Evolutionary conservation across 2,329 filamentous ascomycete genomes (phyloP).

Genomic region (Sclerotinia minor): DNA sequence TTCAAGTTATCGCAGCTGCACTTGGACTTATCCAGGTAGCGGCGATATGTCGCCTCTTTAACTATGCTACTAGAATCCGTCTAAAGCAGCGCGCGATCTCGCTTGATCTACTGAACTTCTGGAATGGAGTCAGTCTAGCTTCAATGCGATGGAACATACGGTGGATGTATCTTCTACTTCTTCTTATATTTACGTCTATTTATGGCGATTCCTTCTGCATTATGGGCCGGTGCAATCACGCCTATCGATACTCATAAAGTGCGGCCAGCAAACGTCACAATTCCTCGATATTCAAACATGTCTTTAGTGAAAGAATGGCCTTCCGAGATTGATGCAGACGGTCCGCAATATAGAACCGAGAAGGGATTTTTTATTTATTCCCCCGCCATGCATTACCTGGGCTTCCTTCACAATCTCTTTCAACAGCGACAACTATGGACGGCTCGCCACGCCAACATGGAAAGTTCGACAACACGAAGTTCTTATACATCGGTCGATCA

Average conservation of each 20-base stretch:
- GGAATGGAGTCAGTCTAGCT: conserved; percentile 11
- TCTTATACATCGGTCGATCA: conserved; percentile 5
- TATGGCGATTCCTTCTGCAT: conserved; percentile 15
- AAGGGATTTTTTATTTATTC: conserved; percentile 19
- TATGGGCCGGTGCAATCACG: conserved; percentile 26
- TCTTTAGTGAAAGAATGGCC: conserved; percentile 15
- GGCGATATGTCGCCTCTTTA: conserved; percentile 22
- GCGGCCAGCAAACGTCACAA: not conserved
- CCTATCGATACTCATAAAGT: not conserved
- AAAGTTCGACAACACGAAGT: conserved; percentile 10
- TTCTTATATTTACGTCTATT: conserved; percentile 13
- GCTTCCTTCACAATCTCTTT: not conserved
- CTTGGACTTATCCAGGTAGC: conserved; percentile 20
- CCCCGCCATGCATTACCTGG: not conserved
- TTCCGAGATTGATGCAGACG: not conserved
- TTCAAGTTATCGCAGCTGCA: conserved; percentile 24
- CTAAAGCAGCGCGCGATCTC: not conserved
- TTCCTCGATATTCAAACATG: conserved; percentile 23
- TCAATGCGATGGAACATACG: conserved; percentile 22
- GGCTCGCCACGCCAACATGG: conserved; percentile 5
- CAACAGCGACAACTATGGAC: conserved; percentile 2
- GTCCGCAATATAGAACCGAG: not conserved
- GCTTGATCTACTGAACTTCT: conserved; percentile 21
- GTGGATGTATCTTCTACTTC: not conserved
- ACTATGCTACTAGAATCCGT: conserved; percentile 21